Evolutionary conservation across 164 flowering plant species (phyloP).

Genomic region (Magnolia sinica): DNA sequence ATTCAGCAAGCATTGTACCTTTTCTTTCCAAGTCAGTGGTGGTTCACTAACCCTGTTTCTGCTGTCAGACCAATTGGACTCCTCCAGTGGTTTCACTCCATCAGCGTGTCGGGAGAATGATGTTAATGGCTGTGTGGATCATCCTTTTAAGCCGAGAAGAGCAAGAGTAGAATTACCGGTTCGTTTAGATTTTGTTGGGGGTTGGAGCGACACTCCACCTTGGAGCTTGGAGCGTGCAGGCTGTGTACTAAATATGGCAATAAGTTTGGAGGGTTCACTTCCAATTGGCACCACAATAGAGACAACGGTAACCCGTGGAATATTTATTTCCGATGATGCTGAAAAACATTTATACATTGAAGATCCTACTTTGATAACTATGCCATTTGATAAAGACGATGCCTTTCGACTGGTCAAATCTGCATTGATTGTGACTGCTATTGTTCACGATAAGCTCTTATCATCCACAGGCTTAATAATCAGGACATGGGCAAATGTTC

Average conservation of each 20-base stretch:
- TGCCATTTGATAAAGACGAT: slow-evolving; percentile 76
- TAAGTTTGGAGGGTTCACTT: slow-evolving; percentile 68
- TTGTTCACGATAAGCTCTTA: slow-evolving; percentile 40
- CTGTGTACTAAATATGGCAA: slow-evolving; percentile 90
- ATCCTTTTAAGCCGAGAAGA: slow-evolving; percentile 30
- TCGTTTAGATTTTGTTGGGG: slow-evolving; percentile 96
- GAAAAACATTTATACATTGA: slow-evolving; percentile 50
- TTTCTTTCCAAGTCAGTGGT: neutral
- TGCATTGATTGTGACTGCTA: slow-evolving; percentile 82
- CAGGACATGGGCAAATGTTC: slow-evolving; percentile 91
- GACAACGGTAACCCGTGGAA: slow-evolving; percentile 52
- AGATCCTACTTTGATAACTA: slow-evolving; percentile 44
- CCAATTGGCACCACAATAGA: slow-evolving; percentile 82
- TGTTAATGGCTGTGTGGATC: slow-evolving; percentile 18
- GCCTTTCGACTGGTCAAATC: slow-evolving; percentile 93
- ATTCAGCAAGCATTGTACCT: neutral
- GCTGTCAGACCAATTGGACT: slow-evolving; percentile 42
- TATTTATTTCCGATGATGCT: slow-evolving; percentile 64
- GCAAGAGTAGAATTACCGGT: slow-evolving; percentile 86
- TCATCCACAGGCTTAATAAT: slow-evolving; percentile 52
- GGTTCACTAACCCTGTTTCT: neutral
- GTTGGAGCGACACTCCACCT: slow-evolving; percentile 99
- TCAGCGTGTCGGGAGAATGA: slow-evolving; percentile 18
- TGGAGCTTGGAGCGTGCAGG: slow-evolving; percentile 99
- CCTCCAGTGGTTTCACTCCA: slow-evolving; percentile 21